phyloP scores from a whole-genome alignment of 2,329 filamentous ascomycete genomes.

The Hymenoscyphus fructigenus region DNA sequence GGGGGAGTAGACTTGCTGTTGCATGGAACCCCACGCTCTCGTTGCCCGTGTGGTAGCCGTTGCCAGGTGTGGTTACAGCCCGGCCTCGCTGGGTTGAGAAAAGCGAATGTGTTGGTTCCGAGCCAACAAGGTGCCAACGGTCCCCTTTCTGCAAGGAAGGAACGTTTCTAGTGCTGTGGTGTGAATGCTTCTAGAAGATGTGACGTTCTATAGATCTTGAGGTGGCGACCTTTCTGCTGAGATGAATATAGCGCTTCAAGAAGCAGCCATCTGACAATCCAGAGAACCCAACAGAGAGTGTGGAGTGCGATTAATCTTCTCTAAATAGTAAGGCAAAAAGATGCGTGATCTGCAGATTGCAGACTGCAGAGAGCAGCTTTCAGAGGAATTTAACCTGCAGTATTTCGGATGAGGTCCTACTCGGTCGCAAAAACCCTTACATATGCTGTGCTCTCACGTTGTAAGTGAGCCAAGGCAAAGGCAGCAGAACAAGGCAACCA shows the following conservation, averaged over 20 bases:
- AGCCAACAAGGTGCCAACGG: constrained; percentile 3
- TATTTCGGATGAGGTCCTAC: constrained; percentile 9
- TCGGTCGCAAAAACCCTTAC: neutral
- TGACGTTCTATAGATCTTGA: constrained; percentile 2
- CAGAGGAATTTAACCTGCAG: neutral
- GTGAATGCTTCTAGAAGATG: constrained; percentile 1
- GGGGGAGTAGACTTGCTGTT: neutral
- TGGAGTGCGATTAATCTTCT: constrained; percentile 1
- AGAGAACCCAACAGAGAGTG: neutral
- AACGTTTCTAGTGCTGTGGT: neutral
- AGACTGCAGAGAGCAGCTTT: neutral
- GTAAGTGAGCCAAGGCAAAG: neutral
- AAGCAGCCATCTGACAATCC: neutral
- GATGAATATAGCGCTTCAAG: too few species aligned
- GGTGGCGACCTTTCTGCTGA: neutral
- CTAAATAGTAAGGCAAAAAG: neutral
- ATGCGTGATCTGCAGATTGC: neutral
- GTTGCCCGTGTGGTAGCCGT: constrained; percentile 3
- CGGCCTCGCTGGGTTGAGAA: constrained; percentile 5
- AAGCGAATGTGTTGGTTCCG: neutral
- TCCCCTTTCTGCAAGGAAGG: neutral
- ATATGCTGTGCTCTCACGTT: constrained; percentile 1
- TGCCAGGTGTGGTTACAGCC: constrained; percentile 9
- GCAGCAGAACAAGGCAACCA: constrained; percentile 7
- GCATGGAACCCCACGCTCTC: neutral